Evolutionary conservation across 139 green algal species (phyloP).

Genomic region (Chlorella sp.): DNA sequence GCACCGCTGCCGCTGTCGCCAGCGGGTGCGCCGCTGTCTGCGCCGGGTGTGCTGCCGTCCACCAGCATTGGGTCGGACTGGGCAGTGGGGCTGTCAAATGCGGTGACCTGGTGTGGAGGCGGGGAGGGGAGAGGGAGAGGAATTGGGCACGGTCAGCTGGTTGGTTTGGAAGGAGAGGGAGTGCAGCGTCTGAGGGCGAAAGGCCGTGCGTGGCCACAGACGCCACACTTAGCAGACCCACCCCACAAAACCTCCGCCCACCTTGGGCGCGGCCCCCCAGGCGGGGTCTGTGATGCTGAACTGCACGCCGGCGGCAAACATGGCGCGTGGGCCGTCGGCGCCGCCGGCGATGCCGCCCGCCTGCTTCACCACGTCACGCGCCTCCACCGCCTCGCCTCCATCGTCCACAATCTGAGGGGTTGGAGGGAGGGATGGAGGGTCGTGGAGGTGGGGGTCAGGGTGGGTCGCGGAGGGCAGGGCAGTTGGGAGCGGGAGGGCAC

Average conservation of each 20-base stretch:
- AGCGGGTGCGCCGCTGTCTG: constrained; percentile 26
- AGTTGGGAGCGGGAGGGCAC: not conserved
- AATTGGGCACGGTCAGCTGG: constrained; percentile 44
- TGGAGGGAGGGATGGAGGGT: constrained; percentile 24
- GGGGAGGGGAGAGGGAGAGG: constrained; percentile 19
- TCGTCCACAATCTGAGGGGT: constrained; percentile 37
- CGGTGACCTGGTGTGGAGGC: constrained; percentile 14
- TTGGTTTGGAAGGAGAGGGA: not conserved
- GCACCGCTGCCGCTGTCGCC: not conserved
- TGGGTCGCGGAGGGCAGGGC: not conserved
- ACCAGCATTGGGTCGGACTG: constrained; percentile 41
- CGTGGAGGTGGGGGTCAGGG: not conserved
- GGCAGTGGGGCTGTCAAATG: constrained; percentile 22
- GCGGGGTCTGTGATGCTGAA: constrained; percentile 51
- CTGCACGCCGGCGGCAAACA: constrained; percentile 48
- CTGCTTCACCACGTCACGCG: constrained; percentile 36
- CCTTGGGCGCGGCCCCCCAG: not conserved
- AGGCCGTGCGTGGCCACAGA: not conserved
- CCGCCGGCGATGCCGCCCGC: constrained; percentile 39
- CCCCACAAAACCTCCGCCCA: not conserved
- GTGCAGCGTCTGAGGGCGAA: not conserved
- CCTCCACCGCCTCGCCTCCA: constrained; percentile 38
- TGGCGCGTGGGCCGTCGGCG: not conserved
- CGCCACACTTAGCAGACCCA: no score
- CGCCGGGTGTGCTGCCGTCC: constrained; percentile 30